Conservation (phyloP, 257 asterid species). For the Haberlea rhodopensis region DNA sequence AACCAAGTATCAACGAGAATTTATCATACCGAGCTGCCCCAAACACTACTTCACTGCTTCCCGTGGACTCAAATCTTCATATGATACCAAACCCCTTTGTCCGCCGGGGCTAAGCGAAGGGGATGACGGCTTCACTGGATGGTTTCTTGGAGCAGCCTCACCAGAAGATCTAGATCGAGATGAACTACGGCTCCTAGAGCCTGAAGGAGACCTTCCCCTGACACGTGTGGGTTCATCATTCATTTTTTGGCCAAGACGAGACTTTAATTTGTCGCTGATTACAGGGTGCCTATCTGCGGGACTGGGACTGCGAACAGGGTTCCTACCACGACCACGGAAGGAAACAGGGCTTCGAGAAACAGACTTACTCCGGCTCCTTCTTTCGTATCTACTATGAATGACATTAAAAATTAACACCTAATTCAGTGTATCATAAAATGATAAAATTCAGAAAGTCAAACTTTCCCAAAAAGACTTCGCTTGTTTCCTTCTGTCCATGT, state of each 20-base stretch:
- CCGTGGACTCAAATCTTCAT: conserved; percentile 67
- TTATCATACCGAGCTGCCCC: background rate
- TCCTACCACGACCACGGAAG: conserved; percentile 47
- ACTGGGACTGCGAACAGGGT: conserved; percentile 59
- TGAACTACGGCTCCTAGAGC: conserved; percentile 51
- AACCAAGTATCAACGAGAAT: background rate
- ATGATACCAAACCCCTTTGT: conserved; percentile 71
- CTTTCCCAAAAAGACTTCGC: background rate
- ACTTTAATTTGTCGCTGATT: conserved; percentile 63
- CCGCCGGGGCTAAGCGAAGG: conserved; percentile 38
- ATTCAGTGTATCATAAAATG: background rate
- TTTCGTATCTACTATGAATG: conserved; percentile 47
- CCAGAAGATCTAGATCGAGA: conserved; percentile 53
- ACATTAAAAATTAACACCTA: background rate
- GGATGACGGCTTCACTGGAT: conserved; percentile 29
- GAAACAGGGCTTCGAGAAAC: conserved; percentile 70
- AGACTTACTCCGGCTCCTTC: conserved; percentile 71
- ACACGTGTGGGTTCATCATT: conserved; percentile 29
- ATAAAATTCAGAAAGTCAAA: background rate
- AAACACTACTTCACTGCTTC: background rate
- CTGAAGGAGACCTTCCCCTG: conserved; percentile 49
- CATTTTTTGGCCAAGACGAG: conserved; percentile 76
- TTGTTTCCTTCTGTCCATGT: background rate
- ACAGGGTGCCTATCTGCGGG: conserved; percentile 49
- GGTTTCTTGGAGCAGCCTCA: conserved; percentile 40